phyloP scores from a whole-genome alignment of 2,329 filamentous ascomycete genomes.

The Leptographium wingfieldii region DNA sequence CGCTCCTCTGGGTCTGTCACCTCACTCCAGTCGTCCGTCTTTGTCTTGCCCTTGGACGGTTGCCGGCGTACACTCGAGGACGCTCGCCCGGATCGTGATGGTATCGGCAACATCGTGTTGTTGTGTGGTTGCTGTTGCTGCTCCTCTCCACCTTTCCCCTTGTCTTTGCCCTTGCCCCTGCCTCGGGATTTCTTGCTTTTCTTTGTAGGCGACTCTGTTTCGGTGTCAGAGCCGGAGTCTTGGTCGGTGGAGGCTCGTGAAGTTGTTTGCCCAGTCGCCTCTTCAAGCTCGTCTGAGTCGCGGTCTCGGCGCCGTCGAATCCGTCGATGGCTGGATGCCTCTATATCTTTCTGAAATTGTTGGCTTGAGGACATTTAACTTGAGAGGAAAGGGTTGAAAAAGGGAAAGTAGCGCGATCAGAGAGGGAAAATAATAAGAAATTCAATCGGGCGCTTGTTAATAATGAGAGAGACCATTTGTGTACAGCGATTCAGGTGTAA shows the following conservation, averaged over 20 bases:
- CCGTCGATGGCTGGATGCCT: not conserved
- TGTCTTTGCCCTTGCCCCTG: not conserved
- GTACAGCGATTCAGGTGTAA: no score
- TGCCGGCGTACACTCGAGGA: slow-evolving; percentile 12
- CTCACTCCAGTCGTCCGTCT: slow-evolving; percentile 54
- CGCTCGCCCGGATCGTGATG: slow-evolving; percentile 12
- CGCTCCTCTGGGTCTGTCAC: no score
- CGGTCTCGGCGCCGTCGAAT: not conserved
- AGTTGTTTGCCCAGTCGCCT: not conserved
- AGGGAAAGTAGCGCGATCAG: not conserved
- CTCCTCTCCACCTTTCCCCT: not conserved
- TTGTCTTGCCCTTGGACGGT: slow-evolving; percentile 28
- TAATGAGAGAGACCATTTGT: not conserved
- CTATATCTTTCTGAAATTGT: slow-evolving; percentile 1
- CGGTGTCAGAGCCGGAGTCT: slow-evolving; percentile 20
- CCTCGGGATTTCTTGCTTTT: slow-evolving; percentile 1
- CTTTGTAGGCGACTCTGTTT: slow-evolving; percentile 6
- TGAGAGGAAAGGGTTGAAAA: not conserved
- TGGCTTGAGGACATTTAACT: slow-evolving; percentile 11
- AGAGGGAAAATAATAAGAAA: not conserved
- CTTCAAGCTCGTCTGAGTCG: not conserved
- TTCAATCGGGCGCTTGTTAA: no score
- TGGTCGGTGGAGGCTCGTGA: not conserved
- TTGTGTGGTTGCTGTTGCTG: not conserved
- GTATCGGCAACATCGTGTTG: not conserved